Percentiles rank a stretch among this genome's conserved stretches.
phyloP scores from a whole-genome alignment of 2,329 filamentous ascomycete genomes.

The Nannizziopsis arthrosporioides region DNA sequence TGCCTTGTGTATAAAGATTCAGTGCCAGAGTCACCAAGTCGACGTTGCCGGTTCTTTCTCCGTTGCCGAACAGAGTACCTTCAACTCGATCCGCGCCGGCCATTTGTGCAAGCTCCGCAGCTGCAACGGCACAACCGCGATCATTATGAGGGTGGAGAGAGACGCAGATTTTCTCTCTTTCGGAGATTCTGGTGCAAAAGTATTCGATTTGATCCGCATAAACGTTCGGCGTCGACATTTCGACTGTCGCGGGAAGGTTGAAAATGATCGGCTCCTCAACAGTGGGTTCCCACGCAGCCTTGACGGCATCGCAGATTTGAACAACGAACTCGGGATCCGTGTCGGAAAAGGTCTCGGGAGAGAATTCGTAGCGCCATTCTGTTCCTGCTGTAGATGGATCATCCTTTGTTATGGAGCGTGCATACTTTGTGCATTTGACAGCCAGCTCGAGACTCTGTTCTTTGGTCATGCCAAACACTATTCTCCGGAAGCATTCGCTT shows the following conservation, averaged over 20 bases:
- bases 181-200: constrained; percentile 74
- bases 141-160: constrained; percentile 94
- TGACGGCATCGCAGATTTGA: constrained; percentile 80
- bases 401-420: constrained; percentile 79
- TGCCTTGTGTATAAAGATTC: constrained; percentile 90
- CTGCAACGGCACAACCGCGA: constrained; percentile 76
- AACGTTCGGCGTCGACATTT: constrained; percentile 87
- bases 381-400: constrained; percentile 47
- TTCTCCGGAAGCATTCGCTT: constrained; percentile 83
- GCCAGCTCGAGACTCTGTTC: constrained; percentile 72
- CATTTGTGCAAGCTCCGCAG: constrained; percentile 89
- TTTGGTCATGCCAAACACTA: constrained; percentile 80
- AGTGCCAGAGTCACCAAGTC: constrained; percentile 85
- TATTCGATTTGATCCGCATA: constrained; percentile 96
- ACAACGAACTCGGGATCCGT: constrained; percentile 73
- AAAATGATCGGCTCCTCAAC: constrained; percentile 79
- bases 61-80: constrained; percentile 87
- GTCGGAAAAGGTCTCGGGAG: constrained; percentile 65
- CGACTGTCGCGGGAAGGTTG: constrained; percentile 91
- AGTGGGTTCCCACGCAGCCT: constrained; percentile 79
- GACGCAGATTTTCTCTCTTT: constrained; percentile 77
- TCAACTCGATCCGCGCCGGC: constrained; percentile 90
- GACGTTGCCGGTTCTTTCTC: constrained; percentile 90
- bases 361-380: constrained; percentile 43
- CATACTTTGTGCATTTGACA: constrained; percentile 73